Evolutionary conservation across 106 monocot genomes (phyloP).

Genomic region (Platanthera zijinensis): DNA sequence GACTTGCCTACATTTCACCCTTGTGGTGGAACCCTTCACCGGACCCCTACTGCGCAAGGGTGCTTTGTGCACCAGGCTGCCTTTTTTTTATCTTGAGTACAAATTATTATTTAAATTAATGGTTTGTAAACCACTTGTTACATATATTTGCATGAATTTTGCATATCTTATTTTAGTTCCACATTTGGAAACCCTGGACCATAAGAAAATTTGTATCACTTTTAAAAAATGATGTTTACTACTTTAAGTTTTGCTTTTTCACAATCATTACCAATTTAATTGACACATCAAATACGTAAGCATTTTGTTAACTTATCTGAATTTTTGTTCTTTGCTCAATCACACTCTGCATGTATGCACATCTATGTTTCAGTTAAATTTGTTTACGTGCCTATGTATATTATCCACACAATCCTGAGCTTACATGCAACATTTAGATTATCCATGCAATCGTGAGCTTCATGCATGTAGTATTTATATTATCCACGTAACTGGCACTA

Average conservation of each 20-base stretch:
- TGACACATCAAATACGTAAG: not conserved
- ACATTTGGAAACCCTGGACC: too few species aligned
- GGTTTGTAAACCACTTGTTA: too few species aligned
- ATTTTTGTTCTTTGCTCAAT: not conserved
- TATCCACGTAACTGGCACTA: not conserved
- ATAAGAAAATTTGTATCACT: too few species aligned
- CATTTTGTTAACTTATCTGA: not conserved
- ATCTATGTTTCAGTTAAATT: slow-evolving; percentile 1
- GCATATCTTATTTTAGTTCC: too few species aligned
- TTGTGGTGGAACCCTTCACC: too few species aligned
- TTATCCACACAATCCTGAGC: not conserved
- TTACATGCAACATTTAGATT: too few species aligned
- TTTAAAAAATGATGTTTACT: not conserved
- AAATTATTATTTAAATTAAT: too few species aligned
- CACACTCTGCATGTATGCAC: not conserved
- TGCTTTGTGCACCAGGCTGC: too few species aligned
- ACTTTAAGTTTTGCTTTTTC: not conserved
- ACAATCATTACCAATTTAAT: not conserved
- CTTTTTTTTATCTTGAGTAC: too few species aligned
- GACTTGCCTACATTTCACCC: too few species aligned
- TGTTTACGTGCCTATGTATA: not conserved
- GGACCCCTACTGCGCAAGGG: too few species aligned
- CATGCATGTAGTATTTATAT: not conserved
- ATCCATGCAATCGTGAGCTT: not conserved
- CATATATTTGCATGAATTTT: too few species aligned